phyloP scores from a whole-genome alignment of 176 grass and related monocot species.

The Eragrostis nindensis region DNA sequence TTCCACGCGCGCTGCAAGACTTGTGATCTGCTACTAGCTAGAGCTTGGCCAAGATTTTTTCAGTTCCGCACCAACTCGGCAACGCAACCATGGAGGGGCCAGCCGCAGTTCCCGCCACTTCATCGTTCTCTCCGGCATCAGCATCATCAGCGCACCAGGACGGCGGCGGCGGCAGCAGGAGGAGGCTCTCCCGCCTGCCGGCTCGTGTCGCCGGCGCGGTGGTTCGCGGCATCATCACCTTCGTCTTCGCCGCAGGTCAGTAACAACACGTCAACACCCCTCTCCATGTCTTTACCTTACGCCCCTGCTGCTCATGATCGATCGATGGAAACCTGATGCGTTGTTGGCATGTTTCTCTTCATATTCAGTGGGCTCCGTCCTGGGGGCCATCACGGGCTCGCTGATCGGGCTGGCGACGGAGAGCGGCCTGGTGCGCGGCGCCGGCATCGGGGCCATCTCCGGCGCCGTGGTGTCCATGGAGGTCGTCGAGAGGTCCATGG shows the following conservation, averaged over 20 bases:
- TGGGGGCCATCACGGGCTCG: slow-evolving; percentile 74
- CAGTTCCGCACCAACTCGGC: neutral
- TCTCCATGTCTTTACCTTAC: too few species aligned
- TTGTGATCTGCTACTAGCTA: neutral
- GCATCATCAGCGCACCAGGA: neutral
- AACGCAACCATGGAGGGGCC: slow-evolving; percentile 23
- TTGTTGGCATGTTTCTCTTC: too few species aligned
- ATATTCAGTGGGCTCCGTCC: slow-evolving; percentile 51
- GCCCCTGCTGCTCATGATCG: too few species aligned
- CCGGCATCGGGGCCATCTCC: slow-evolving; percentile 72
- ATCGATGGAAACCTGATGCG: too few species aligned
- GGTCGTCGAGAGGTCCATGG: slow-evolving; percentile 67
- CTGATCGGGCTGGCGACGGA: slow-evolving; percentile 83
- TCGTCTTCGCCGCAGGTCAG: slow-evolving; percentile 71
- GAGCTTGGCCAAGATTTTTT: too few species aligned
- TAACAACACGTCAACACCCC: neutral
- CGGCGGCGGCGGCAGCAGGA: neutral
- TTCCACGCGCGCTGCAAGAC: neutral
- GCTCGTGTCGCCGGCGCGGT: slow-evolving; percentile 58
- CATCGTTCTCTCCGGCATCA: too few species aligned
- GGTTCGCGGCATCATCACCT: slow-evolving; percentile 56
- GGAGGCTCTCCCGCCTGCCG: slow-evolving; percentile 6
- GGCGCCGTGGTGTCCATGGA: slow-evolving; percentile 85
- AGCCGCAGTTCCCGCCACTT: neutral
- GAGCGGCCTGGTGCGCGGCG: slow-evolving; percentile 76